Evolutionary conservation across 768 basidiomycete genomes (phyloP).

Genomic region (Gymnopilus junonius): DNA sequence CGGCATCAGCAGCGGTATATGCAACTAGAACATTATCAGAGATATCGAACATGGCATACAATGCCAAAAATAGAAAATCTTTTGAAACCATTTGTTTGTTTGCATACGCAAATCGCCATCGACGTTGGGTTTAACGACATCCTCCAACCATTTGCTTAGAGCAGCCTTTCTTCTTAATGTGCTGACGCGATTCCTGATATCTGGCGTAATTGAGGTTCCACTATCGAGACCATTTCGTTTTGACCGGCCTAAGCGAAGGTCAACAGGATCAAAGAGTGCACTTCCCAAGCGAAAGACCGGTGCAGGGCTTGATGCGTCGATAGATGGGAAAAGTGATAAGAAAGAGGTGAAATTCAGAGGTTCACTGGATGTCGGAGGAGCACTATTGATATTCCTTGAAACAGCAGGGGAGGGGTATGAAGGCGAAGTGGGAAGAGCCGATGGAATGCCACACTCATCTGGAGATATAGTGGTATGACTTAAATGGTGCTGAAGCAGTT

Average conservation of each 20-base stretch:
- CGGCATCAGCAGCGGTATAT: constrained; percentile 47
- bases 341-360: constrained; percentile 82
- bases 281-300: constrained; percentile 86
- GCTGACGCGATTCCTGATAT: constrained; percentile 63
- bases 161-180: constrained; percentile 76
- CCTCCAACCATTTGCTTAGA: constrained; percentile 85
- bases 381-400: constrained; percentile 12
- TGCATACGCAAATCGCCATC: constrained; percentile 64
- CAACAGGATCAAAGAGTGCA: constrained; percentile 86
- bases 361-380: constrained; percentile 31
- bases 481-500: constrained; percentile 79
- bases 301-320: constrained; percentile 76
- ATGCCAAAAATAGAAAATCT: neutral
- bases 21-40: constrained; percentile 30
- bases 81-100: constrained; percentile 35
- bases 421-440: constrained; percentile 61
- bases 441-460: constrained; percentile 74
- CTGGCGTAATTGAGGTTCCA: constrained; percentile 50
- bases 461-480: constrained; percentile 70
- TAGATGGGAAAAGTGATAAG: constrained; percentile 66
- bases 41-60: neutral
- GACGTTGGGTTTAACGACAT: constrained; percentile 68
- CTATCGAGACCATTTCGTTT: constrained; percentile 16
- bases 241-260: constrained; percentile 56
- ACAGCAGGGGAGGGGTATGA: constrained; percentile 29